Evolutionary conservation across 1,139 yeast species (phyloP).

Genomic region (Kurtzmaniella quercitrusa): DNA sequence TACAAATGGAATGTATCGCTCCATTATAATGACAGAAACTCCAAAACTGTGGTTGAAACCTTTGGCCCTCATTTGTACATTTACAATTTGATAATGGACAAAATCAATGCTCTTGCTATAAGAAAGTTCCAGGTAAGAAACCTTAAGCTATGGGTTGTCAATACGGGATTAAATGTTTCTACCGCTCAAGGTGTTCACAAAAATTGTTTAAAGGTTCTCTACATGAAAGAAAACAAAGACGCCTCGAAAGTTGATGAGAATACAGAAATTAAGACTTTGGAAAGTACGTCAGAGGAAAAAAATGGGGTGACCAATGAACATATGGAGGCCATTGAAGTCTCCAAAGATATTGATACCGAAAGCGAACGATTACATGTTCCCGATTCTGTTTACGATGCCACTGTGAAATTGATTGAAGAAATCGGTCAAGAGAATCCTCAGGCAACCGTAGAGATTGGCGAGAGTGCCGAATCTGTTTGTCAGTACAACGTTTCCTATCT

Average conservation of each 20-base stretch:
- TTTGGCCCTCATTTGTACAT: slow-evolving; percentile 33
- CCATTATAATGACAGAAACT: slow-evolving; percentile 11
- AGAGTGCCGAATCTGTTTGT: slow-evolving; percentile 14
- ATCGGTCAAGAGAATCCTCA: slow-evolving; percentile 30
- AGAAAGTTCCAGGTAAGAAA: slow-evolving; percentile 63
- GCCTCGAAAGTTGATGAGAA: slow-evolving; percentile 17
- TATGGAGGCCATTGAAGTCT: neutral
- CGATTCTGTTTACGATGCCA: slow-evolving; percentile 18
- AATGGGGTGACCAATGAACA: slow-evolving; percentile 12
- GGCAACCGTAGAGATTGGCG: slow-evolving; percentile 16
- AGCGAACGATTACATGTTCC: slow-evolving; percentile 34
- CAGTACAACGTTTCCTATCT: slow-evolving; percentile 21
- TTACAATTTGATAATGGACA: slow-evolving; percentile 39
- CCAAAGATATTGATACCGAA: slow-evolving; percentile 20
- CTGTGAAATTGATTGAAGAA: slow-evolving; percentile 21
- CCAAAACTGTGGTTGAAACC: slow-evolving; percentile 11
- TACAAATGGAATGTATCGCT: slow-evolving; percentile 59
- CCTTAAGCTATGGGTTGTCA: slow-evolving; percentile 59
- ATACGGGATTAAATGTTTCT: slow-evolving; percentile 37
- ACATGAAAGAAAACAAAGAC: slow-evolving; percentile 14
- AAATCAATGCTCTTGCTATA: slow-evolving; percentile 43
- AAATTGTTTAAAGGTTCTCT: slow-evolving; percentile 42
- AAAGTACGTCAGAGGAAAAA: no score
- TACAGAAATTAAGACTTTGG: slow-evolving; percentile 6
- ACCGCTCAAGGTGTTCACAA: slow-evolving; percentile 13